Conservation (phyloP, 495 filamentous ascomycete species). For the Aspergillus incahuasiensis region DNA sequence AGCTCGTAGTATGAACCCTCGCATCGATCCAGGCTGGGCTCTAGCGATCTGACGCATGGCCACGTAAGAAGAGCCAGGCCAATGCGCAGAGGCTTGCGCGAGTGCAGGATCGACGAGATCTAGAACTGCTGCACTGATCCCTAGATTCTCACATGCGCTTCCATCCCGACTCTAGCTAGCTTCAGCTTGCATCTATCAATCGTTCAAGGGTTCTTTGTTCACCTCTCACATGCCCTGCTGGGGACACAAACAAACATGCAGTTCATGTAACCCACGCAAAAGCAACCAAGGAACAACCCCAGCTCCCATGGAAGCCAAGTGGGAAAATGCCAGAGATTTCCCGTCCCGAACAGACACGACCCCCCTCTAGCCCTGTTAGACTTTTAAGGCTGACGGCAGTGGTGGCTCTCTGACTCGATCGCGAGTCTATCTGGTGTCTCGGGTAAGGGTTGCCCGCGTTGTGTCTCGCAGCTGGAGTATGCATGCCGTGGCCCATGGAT, state of each 20-base stretch:
- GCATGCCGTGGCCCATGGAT: neutral
- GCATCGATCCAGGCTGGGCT: neutral
- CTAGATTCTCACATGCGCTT: constrained; percentile 15
- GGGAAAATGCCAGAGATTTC: no score
- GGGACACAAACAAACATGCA: no score
- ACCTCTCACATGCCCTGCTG: no score
- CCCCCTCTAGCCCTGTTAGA: no score
- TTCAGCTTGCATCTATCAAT: no score
- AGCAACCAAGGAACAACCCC: no score
- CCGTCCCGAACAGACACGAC: no score
- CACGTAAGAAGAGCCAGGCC: constrained; percentile 15
- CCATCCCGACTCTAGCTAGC: neutral
- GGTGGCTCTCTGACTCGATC: neutral
- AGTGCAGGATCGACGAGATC: constrained; percentile 13
- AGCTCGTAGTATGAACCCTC: neutral
- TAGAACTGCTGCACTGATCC: constrained; percentile 22
- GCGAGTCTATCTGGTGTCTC: neutral
- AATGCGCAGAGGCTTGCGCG: neutral
- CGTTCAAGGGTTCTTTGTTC: no score
- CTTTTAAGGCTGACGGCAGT: neutral
- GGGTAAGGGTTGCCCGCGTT: neutral
- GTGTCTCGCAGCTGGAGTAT: neutral
- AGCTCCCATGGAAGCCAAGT: no score
- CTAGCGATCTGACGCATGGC: constrained; percentile 10
- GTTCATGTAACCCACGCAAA: no score